Conservation (phyloP, 1,139 yeast genomes). For the Candida sp. region DNA sequence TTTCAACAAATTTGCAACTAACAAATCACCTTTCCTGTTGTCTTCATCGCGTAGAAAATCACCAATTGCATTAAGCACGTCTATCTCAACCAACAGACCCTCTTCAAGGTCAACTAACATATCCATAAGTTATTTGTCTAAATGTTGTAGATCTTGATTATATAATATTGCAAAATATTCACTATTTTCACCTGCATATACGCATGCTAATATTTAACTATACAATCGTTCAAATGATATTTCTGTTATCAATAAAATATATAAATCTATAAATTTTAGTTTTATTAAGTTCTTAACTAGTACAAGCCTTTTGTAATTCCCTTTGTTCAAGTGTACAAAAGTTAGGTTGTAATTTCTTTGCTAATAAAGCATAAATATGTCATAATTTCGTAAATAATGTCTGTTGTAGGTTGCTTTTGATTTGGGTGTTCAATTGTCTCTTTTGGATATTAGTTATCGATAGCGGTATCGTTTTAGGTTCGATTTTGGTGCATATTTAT, state of each 20-base stretch:
- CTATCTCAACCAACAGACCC: neutral
- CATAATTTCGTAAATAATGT: slow-evolving; percentile 1
- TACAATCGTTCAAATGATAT: too few species aligned
- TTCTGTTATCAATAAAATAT: neutral
- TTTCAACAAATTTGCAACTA: slow-evolving; percentile 7
- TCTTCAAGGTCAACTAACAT: neutral
- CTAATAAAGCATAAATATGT: neutral
- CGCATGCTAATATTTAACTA: neutral
- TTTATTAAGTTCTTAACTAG: neutral
- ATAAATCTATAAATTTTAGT: neutral
- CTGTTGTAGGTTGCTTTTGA: neutral
- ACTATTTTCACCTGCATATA: neutral
- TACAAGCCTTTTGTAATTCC: too few species aligned
- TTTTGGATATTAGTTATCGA: neutral
- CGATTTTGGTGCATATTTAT: neutral
- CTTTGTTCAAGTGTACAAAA: too few species aligned
- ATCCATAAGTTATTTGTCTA: neutral
- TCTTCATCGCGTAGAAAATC: slow-evolving; percentile 25
- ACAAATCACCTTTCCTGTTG: slow-evolving; percentile 14
- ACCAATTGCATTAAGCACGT: slow-evolving; percentile 16
- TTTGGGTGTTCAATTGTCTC: too few species aligned
- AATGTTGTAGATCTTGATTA: too few species aligned
- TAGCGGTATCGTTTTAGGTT: neutral
- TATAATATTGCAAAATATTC: too few species aligned
- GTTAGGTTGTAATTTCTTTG: neutral